A percentile compares a stretch with the other conserved stretches of the same genome.
Conservation (phyloP, 2,329 filamentous ascomycete genomes). For the Fusarium citri region DNA sequence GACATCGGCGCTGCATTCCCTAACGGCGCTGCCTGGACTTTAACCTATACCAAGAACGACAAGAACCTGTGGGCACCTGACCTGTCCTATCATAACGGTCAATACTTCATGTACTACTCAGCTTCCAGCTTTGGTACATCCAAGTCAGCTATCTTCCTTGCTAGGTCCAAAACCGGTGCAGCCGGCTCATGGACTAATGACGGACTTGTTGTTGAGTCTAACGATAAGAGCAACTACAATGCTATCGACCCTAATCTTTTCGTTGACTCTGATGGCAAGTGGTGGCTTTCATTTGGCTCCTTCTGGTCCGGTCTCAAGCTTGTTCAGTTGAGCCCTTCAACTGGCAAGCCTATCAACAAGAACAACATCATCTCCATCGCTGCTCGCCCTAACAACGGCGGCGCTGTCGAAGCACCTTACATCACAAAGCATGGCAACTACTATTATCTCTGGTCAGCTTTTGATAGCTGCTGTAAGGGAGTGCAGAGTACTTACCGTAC, state of each 20-base stretch:
- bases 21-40: conserved; percentile 48
- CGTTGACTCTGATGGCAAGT: conserved; percentile 42
- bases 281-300: conserved; percentile 49
- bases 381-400: conserved; percentile 2
- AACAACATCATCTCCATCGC: conserved; percentile 42
- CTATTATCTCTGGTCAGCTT: conserved; percentile 50
- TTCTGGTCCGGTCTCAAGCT: conserved; percentile 50
- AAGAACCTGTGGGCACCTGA: conserved; percentile 64
- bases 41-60: conserved; percentile 44
- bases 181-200: conserved; percentile 48
- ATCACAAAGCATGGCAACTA: conserved; percentile 44
- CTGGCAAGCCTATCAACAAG: conserved; percentile 40
- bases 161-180: conserved; percentile 45
- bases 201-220: conserved; percentile 45
- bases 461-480: conserved; percentile 48
- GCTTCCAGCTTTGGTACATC: conserved; percentile 46
- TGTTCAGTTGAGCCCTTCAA: conserved; percentile 40
- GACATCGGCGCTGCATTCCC: conserved; percentile 48
- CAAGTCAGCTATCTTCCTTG: conserved; percentile 48
- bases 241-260: conserved; percentile 49
- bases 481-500: conserved; percentile 47
- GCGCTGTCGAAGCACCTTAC: conserved; percentile 47
- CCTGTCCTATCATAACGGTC: conserved; percentile 53
- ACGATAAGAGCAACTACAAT: conserved; percentile 41
- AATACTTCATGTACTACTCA: conserved; percentile 50